phyloP scores from a whole-genome alignment of 352 stramenopile species.

The Pythium coloratum region DNA sequence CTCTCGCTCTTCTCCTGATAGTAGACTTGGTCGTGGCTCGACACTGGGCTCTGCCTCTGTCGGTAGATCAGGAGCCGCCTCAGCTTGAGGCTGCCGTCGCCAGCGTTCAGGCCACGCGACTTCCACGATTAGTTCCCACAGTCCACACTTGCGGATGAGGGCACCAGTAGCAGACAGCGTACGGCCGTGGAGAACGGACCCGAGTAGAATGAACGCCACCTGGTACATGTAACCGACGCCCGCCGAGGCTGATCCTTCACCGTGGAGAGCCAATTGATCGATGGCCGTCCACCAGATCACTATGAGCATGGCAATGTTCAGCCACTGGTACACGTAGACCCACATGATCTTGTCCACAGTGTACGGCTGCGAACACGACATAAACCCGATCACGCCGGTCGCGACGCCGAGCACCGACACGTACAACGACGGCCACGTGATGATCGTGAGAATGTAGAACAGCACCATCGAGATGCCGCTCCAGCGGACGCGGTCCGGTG shows the following conservation, averaged over 20 bases:
- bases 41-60: neutral
- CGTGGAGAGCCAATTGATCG: slow-evolving; percentile 3
- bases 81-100: slow-evolving; percentile 5
- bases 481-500: slow-evolving; percentile 15
- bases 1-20: neutral
- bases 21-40: neutral
- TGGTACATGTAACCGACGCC: slow-evolving; percentile 7
- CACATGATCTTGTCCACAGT: slow-evolving; percentile 16
- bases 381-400: slow-evolving; percentile 2
- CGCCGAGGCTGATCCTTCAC: neutral
- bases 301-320: slow-evolving; percentile 15
- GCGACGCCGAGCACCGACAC: slow-evolving; percentile 12
- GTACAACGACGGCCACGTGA: slow-evolving; percentile 21
- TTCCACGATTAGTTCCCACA: neutral
- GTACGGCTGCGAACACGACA: slow-evolving; percentile 18
- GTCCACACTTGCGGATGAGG: slow-evolving; percentile 11
- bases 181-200: slow-evolving; percentile 10
- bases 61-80: neutral
- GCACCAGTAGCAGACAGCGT: neutral
- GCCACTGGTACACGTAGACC: slow-evolving; percentile 14
- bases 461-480: slow-evolving; percentile 15
- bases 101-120: slow-evolving; percentile 1
- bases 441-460: slow-evolving; percentile 21
- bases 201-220: slow-evolving; percentile 6
- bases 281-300: slow-evolving; percentile 12